Evolutionary conservation across 2,329 filamentous ascomycete species (phyloP).

Genomic region (Cytospora paraplurivora): DNA sequence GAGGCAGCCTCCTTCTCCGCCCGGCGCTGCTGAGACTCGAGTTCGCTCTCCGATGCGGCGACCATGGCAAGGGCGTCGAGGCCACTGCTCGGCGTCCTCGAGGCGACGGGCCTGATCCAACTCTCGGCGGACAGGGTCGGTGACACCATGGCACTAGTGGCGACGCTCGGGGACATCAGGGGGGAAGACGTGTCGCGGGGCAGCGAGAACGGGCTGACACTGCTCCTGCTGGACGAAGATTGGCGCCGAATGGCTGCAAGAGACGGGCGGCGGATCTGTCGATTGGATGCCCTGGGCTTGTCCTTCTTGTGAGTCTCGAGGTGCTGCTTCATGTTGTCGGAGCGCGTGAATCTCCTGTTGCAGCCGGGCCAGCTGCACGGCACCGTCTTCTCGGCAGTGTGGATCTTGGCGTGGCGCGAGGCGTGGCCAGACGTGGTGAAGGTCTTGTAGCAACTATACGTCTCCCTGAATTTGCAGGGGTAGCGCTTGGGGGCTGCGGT

Average conservation of each 20-base stretch:
- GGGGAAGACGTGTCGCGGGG: slow-evolving; percentile 38
- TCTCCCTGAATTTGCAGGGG: slow-evolving; percentile 72
- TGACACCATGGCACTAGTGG: slow-evolving; percentile 50
- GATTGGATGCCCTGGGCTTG: slow-evolving; percentile 50
- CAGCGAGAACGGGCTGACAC: slow-evolving; percentile 26
- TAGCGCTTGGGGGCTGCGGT: slow-evolving; percentile 62
- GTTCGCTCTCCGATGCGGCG: slow-evolving; percentile 40
- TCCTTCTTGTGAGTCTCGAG: slow-evolving; percentile 74
- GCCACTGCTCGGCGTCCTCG: slow-evolving; percentile 52
- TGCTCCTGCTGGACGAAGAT: slow-evolving; percentile 34
- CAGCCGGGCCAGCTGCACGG: slow-evolving; percentile 63
- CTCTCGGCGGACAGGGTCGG: slow-evolving; percentile 48
- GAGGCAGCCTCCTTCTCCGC: slow-evolving; percentile 47
- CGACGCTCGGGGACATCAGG: slow-evolving; percentile 39
- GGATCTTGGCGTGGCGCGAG: slow-evolving; percentile 82
- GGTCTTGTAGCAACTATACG: slow-evolving; percentile 72
- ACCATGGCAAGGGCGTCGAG: slow-evolving; percentile 59
- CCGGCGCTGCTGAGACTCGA: slow-evolving; percentile 31
- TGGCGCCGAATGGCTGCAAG: slow-evolving; percentile 31
- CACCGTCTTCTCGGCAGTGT: slow-evolving; percentile 78
- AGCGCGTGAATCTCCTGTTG: slow-evolving; percentile 73
- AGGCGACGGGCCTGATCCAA: slow-evolving; percentile 45
- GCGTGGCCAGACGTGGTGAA: slow-evolving; percentile 85
- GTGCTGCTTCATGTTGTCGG: slow-evolving; percentile 88
- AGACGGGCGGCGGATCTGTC: slow-evolving; percentile 32